Conservation (phyloP, 139 green algal genomes). For the Chlorella sp. region DNA sequence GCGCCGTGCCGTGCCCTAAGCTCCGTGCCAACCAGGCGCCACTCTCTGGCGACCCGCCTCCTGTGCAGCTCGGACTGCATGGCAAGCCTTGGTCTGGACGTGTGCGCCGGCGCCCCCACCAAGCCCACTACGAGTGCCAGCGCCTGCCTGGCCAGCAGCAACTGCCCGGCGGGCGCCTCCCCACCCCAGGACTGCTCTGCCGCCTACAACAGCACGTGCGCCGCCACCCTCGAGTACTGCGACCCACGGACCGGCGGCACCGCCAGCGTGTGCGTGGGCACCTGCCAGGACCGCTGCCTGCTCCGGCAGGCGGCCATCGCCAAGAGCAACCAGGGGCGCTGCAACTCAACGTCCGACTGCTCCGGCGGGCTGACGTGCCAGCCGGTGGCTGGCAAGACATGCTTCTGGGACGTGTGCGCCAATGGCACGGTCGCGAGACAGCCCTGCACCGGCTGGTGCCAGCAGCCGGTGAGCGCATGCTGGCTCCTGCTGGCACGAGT, state of each 20-base stretch:
- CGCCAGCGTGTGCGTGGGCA: too few relatives aligned
- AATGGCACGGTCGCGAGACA: not conserved
- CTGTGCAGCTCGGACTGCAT: constrained; percentile 1
- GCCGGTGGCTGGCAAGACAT: not conserved
- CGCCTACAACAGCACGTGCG: not conserved
- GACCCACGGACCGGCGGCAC: constrained; percentile 7
- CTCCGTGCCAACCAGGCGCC: not conserved
- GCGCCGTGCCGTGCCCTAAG: not conserved
- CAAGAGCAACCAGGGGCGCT: too few relatives aligned
- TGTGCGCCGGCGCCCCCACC: not conserved
- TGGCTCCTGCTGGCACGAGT: too few relatives aligned
- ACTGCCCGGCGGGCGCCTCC: too few relatives aligned
- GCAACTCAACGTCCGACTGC: not conserved
- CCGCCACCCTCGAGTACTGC: too few relatives aligned
- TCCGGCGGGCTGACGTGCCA: not conserved
- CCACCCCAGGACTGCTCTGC: not conserved
- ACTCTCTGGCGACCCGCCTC: not conserved
- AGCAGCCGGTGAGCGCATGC: too few relatives aligned
- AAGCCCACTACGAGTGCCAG: not conserved
- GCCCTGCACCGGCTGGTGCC: not conserved
- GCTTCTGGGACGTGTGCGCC: too few relatives aligned
- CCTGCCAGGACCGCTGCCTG: not conserved
- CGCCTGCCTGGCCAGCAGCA: not conserved
- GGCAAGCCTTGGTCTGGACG: not conserved
- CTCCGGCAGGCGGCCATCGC: not conserved